Evolutionary conservation across 1,284 basidiomycete genomes (phyloP), one percentile per base, ranked within the genome.

Genomic region (Ustilago hordei): DNA sequence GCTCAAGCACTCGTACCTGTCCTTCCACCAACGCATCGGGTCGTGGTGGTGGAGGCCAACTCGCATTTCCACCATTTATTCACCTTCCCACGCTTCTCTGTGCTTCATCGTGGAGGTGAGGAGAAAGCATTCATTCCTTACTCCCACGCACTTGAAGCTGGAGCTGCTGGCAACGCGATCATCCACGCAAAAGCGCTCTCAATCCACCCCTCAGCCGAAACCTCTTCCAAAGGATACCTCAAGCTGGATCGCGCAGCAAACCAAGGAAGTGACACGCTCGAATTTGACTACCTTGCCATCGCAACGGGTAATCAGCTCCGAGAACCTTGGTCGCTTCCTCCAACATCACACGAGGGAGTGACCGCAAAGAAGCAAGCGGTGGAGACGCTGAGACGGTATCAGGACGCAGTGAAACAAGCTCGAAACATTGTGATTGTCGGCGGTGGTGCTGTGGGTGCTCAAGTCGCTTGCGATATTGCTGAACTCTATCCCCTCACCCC

Each of bases 101-200:
- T 88, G 17, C 65, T 88, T 9, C 88, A 90, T 8, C 85, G 87
- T 6, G 74, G 86, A 8, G 88, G 88, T 54, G 87, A 87, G 47
- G 84, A 88, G 39, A 89, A 89, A 73, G 87, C 86, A 12, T 91
- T 93, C 86, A 90, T 87, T 86, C 88, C 79, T 0, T 89, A 88
- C 81, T 78, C 80, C 7, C 68, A 79, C 68, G 93, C 95, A 90
- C 94, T 93, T 88, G 62, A 56, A 8, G 28, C 48, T n/a, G 35
- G 38, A 1, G 8, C 45, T 0, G n/a, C 9, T 2, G 38, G 35
- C 4, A 54, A 72, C 15, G 67, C 36, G 2, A 19, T 70, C 15
- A 32, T 78, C 3, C 75, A 74, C 15, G 75, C 75, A 12, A 55
- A 50, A 15, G 75, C 75, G 9, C 48, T 77, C 4, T 56, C 66